Evolutionary conservation across 2,329 filamentous ascomycete genomes (phyloP), one percentile per base, ranked within the genome.

Genomic region (Ascochyta clinopodiicola): DNA sequence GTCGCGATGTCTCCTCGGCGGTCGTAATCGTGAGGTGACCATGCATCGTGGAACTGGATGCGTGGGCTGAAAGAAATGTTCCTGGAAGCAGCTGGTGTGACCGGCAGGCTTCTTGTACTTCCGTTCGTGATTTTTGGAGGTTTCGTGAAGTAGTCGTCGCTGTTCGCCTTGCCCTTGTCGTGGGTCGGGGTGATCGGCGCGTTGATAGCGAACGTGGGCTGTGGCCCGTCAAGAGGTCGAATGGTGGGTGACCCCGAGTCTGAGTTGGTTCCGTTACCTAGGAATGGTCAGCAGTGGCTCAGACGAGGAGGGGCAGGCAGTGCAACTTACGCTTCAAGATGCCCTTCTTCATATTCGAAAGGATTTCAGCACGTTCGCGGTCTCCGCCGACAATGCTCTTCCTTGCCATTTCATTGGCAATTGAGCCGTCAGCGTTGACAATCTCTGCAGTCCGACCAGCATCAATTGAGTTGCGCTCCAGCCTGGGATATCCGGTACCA

Each of bases 21-120:
- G 75, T 99, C 95, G 72, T 99, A 99, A 75, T 99, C 95, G 67
- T 90, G 89, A 71, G 89, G 91, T 2, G 93, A 92, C 92, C 93
- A 99, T 7, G 93, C 98, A 71, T 99, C 95, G 74, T 97, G 88
- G 74, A 97, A 98, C 60, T 96, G 87, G 46, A 98, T 92, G 36
- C 94, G 87, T 25, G 94, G 94, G 70, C 92, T 98, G 77, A 98
- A 99, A 57, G 79, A 82, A 63, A 88, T 88, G 67, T 82, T 85
- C 59, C 82, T 82, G 0, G 86, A 72, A n/a, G 86, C 86, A 44
- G 89, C 86, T 1, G 92, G 92, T 4, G 92, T 96, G 55, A 84
- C 86, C 15, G 92, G 92, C 17, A 90, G 86, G 73, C 91, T 96
- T 79, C 91, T 92, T 10, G 88, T 88, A 66, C 93, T 90, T 51